A percentile compares a stretch with the other conserved stretches of the same genome.
These are phyloP conservation scores for Sonneratia caseolaris DNA, from an alignment of 345 rosid species.

Conservation along the genomic window DNA sequence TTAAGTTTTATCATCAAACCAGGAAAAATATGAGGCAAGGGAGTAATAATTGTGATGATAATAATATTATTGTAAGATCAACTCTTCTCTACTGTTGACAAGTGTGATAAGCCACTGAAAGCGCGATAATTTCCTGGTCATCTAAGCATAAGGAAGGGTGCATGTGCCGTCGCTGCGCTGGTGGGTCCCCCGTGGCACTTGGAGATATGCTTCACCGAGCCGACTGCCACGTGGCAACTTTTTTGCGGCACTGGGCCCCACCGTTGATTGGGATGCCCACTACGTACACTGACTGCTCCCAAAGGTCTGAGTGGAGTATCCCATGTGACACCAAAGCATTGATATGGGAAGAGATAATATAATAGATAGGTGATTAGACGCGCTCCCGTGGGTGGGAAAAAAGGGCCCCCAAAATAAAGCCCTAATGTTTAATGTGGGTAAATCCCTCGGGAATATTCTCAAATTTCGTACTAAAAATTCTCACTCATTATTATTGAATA, in stretches of 20 bases:
- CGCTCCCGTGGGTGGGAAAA: too few relatives aligned
- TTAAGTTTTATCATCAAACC: too few relatives aligned
- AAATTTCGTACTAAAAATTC: neutral
- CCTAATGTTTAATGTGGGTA: neutral
- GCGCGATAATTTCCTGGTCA: neutral
- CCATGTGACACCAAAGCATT: neutral
- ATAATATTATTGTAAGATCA: too few relatives aligned
- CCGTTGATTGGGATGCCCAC: neutral
- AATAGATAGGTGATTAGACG: too few relatives aligned
- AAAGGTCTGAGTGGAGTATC: neutral
- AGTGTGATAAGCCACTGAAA: neutral
- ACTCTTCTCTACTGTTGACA: neutral
- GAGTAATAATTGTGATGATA: too few relatives aligned
- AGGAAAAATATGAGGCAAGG: too few relatives aligned
- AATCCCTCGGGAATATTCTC: constrained; percentile 21
- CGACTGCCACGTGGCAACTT: neutral
- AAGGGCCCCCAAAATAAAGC: too few relatives aligned
- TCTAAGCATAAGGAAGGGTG: neutral
- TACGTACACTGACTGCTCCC: neutral
- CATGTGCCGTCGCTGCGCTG: neutral
- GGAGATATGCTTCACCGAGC: neutral
- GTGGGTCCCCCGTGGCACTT: neutral
- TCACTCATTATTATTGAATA: too few relatives aligned
- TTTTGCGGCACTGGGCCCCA: neutral
- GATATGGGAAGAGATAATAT: neutral